Evolutionary conservation across 352 stramenopile genomes (phyloP), one percentile per base, ranked within the genome.

Genomic region (Phytophthora sojae): DNA sequence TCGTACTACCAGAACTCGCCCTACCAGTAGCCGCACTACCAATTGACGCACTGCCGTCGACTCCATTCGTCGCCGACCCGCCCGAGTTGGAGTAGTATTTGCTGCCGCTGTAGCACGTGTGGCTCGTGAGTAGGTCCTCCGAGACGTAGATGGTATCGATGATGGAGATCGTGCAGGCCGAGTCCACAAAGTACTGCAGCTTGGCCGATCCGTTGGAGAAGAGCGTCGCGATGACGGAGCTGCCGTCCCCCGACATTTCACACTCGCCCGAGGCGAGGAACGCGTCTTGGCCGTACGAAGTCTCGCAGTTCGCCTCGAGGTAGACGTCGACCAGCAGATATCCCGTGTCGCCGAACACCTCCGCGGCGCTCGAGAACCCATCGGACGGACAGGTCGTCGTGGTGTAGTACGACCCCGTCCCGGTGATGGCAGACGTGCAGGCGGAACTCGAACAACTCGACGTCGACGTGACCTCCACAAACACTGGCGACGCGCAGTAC

Each of bases 41-140:
- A n/a, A n/a, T n/a, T n/a, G n/a, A n/a, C n/a, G n/a, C n/a, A n/a
- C n/a, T n/a, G n/a, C n/a, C n/a, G n/a, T n/a, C 57, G 11, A 62
- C 58, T 3, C 65, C 58, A 32, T 63, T 73, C n/a, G 65, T 73
- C 15, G 52, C 21, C 0, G 66, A 59, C 14, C 58, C 65, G 14
- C 19, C 65, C 4, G 58, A 68, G 59, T 73, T 73, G 2, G 66
- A 61, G 53, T 73, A 73, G 51, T 67, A 73, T 52, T 74, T 64
- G 37, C 19, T 61, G 0, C 44, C 52, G 6, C 6, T 29, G 47
- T 54, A 65, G 55, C 54, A 66, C 19, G 60, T 69, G 50, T 74
- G 60, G 14, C 60, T 65, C 30, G 60, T 62, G 14, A 74, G 49
- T 2, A 74, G 53, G 19, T 74, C 67, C 52, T 69, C 37, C 8